A percentile compares a stretch with the other conserved stretches of the same genome.
These are phyloP conservation scores for Auricularia sp. DNA, from an alignment of 768 basidiomycete genomes.

Conservation along the genomic window DNA sequence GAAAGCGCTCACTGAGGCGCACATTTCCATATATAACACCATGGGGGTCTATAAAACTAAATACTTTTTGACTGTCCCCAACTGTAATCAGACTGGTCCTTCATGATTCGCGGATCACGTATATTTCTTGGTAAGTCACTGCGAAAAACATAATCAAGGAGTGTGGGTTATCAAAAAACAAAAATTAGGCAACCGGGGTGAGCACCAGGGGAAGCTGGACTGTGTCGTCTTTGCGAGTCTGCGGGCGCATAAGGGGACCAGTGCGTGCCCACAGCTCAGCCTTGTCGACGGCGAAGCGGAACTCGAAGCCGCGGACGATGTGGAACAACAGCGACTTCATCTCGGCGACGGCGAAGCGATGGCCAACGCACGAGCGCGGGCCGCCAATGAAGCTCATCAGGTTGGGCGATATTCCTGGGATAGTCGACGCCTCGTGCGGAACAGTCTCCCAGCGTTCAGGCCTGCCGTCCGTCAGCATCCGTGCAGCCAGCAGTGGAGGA, in stretches of 20 bases:
- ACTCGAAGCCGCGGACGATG: constrained; percentile 5
- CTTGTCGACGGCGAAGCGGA: not conserved
- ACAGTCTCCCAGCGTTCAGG: not conserved
- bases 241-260: not conserved
- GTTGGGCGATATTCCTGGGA: not conserved
- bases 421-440: not conserved
- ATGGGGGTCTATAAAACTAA: too few relatives aligned
- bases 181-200: not conserved
- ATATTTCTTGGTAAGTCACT: too few relatives aligned
- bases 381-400: not conserved
- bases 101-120: too few relatives aligned
- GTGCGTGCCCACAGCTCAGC: not conserved
- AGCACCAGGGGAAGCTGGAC: not conserved
- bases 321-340: constrained; percentile 5
- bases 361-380: constrained; percentile 4
- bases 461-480: not conserved
- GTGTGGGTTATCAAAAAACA: too few relatives aligned
- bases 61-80: too few relatives aligned
- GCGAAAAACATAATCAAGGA: too few relatives aligned
- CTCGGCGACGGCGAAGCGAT: constrained; percentile 1
- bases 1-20: too few relatives aligned
- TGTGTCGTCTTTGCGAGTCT: not conserved
- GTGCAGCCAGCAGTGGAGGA: too few relatives aligned
- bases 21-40: too few relatives aligned
- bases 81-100: too few relatives aligned